Percentiles rank a stretch among this genome's conserved stretches.
Conservation (phyloP, 2,329 filamentous ascomycete species). For the Phyllosticta capitalensis region DNA sequence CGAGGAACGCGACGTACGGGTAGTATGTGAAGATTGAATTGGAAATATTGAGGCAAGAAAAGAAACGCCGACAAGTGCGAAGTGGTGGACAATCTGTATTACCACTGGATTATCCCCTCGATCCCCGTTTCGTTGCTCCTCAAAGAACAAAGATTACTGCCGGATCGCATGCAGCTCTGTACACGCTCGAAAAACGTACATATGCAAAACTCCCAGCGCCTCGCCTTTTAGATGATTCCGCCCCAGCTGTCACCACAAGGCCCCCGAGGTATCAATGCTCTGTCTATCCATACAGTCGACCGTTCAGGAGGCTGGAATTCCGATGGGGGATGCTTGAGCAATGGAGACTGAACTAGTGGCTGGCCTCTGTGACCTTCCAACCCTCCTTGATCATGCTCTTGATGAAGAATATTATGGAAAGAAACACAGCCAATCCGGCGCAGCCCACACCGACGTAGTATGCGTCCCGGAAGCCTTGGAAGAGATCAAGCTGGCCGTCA, state of each 20-base stretch:
- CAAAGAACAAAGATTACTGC: neutral
- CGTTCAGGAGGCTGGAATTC: neutral
- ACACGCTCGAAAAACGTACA: neutral
- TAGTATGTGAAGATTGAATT: neutral
- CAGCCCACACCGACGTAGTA: slow-evolving; percentile 1
- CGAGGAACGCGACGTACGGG: neutral
- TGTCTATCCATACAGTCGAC: neutral
- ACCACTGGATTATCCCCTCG: neutral
- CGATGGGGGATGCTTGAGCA: neutral
- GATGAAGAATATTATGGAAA: slow-evolving; percentile 3
- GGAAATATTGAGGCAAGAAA: neutral
- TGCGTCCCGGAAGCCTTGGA: neutral
- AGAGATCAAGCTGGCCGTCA: neutral
- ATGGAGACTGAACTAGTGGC: neutral
- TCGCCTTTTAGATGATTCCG: neutral
- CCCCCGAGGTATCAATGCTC: neutral
- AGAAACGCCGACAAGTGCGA: neutral
- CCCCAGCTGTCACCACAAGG: neutral
- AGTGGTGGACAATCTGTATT: neutral
- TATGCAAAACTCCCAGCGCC: neutral
- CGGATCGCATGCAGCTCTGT: neutral
- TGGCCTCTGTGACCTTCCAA: slow-evolving; percentile 4
- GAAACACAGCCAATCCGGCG: neutral
- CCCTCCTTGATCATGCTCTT: slow-evolving; percentile 1
- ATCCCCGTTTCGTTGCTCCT: neutral